phyloP scores from a whole-genome alignment of 148 eudicot genomes.

The Chenopodium album region DNA sequence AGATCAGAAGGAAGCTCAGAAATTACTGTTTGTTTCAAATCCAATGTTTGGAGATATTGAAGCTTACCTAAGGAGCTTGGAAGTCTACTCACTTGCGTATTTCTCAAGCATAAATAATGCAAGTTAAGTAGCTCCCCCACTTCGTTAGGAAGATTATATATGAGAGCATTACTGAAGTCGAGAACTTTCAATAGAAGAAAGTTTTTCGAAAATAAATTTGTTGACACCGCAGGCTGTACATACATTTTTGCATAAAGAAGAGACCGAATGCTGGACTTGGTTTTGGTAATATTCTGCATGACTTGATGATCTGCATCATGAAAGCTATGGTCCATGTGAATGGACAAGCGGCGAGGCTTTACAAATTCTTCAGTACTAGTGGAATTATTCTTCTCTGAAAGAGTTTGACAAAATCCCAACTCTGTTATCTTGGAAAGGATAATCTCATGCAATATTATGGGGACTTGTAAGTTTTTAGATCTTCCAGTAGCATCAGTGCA shows the following conservation, averaged over 20 bases:
- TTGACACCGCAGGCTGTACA: background rate
- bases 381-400: background rate
- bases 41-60: slow-evolving; percentile 28
- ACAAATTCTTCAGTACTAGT: no score
- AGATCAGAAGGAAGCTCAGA: slow-evolving; percentile 25
- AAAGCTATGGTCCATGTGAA: no score
- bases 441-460: slow-evolving; percentile 11
- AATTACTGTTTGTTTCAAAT: slow-evolving; percentile 30
- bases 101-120: slow-evolving; percentile 26
- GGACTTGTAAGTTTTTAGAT: slow-evolving; percentile 5
- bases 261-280: slow-evolving; percentile 6
- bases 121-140: slow-evolving; percentile 18
- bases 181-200: slow-evolving; percentile 25
- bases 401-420: slow-evolving; percentile 21
- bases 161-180: slow-evolving; percentile 22
- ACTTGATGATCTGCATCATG: no score
- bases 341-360: no score
- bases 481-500: slow-evolving; percentile 1
- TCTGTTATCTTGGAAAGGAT: slow-evolving; percentile 15
- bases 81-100: slow-evolving; percentile 19
- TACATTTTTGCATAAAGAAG: no score
- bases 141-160: slow-evolving; percentile 11
- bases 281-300: background rate
- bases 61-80: slow-evolving; percentile 28
- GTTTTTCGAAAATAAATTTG: background rate